Evolutionary conservation across 306 rosid species (phyloP), one percentile per base, ranked within the genome.

Genomic region (Glycine soja): DNA sequence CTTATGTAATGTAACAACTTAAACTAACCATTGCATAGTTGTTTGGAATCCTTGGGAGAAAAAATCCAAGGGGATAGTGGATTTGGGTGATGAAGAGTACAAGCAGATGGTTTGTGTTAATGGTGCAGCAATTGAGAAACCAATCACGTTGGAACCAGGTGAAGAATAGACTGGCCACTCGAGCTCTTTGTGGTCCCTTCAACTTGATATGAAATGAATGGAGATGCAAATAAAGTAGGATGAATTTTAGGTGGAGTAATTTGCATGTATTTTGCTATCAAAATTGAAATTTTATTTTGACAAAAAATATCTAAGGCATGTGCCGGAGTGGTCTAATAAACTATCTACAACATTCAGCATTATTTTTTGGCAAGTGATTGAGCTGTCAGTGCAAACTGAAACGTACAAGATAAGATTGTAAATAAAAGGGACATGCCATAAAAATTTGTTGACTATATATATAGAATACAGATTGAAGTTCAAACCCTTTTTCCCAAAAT

Each of bases 21-120:
- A 66, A 58, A 56, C 83, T 79, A 82, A 79, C 53, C 16, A 77
- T 78, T 79, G 56, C 70, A 67, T 82, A 95, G 98, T 87, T 89
- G 99, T 95, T 15, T 93, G 99, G 99, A 93, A 95, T 88, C 98
- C 99, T 0, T 95, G 98, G 99, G 99, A 90, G 83, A 95, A 86
- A 87, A 91, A 88, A 50, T 79, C 94, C 0, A 91, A 89, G 88
- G 32, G 91, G 6, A 83, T 91, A 15, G 85, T 12, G 0, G 99
- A 93, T 88, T 87, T 93, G 1, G 97, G 98, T 61, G 97, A 95
- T 48, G 98, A 93, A 78, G 99, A 95, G 83, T 93, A 93, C 90
- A 91, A 93, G 30, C 30, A 24, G 2, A 24, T 24, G 2, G 30
- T 24, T 24, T 24, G 30, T 24, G 30, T 24, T 24, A 24, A 24